phyloP scores from a whole-genome alignment of 2,329 filamentous ascomycete species.

The Periconia digitata region DNA sequence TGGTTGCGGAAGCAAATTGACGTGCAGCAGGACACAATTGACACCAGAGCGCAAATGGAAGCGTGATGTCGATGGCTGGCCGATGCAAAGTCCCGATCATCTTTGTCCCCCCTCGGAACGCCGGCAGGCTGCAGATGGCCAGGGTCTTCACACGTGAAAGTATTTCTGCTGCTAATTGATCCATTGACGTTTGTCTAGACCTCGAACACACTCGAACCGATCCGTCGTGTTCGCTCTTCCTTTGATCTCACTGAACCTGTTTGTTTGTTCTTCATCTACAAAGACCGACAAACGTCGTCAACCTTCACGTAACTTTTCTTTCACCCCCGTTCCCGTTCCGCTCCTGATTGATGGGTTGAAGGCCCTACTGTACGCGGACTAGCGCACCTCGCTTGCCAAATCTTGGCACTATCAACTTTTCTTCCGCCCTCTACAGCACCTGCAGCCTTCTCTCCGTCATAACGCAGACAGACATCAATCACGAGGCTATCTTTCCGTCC shows the following conservation, averaged over 20 bases:
- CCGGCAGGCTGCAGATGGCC: neutral
- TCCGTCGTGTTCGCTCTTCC: too few species aligned
- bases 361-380: neutral
- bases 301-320: neutral
- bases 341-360: too few species aligned
- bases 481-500: neutral
- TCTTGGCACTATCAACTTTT: neutral
- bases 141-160: neutral
- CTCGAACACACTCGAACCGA: neutral
- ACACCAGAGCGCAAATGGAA: neutral
- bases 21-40: conserved; percentile 1
- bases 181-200: neutral
- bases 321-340: neutral
- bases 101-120: neutral
- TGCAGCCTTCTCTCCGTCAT: neutral
- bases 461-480: conserved; percentile 1
- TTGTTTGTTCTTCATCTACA: too few species aligned
- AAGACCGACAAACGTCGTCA: neutral
- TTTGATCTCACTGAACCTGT: too few species aligned
- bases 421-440: conserved; percentile 1
- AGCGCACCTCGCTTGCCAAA: neutral
- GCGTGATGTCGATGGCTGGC: neutral
- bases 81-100: neutral
- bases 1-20: conserved; percentile 6
- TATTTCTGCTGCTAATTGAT: neutral